Evolutionary conservation across 345 rosid species (phyloP).

Genomic region (Acer campestre): DNA sequence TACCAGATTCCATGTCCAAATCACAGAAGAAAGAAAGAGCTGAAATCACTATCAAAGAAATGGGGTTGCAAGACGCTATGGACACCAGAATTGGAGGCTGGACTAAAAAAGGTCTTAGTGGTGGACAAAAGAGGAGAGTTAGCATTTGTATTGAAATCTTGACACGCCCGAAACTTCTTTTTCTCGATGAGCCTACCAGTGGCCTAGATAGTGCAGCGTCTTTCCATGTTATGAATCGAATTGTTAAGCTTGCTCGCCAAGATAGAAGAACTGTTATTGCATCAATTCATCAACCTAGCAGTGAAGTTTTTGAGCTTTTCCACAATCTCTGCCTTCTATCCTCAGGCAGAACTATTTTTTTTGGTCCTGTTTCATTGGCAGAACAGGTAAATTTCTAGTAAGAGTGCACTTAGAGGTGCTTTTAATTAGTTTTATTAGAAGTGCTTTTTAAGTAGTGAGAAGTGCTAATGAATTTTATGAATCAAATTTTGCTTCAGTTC

Average conservation of each 20-base stretch:
- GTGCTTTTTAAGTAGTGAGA: no score
- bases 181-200: conserved; percentile 57
- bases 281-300: conserved; percentile 42
- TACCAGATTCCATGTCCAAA: conserved; percentile 47
- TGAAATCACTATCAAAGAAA: conserved; percentile 48
- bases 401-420: no score
- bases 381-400: conserved; percentile 23
- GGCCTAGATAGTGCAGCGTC: conserved; percentile 61
- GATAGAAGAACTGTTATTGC: conserved; percentile 37
- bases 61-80: conserved; percentile 48
- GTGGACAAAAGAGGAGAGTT: conserved; percentile 59
- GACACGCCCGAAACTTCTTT: conserved; percentile 46
- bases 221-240: conserved; percentile 49
- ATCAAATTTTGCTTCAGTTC: conserved; percentile 23
- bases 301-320: conserved; percentile 46
- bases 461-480: neutral
- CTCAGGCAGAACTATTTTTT: conserved; percentile 36
- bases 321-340: conserved; percentile 46
- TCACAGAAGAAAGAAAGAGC: conserved; percentile 49
- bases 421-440: neutral
- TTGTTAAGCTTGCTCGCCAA: conserved; percentile 34
- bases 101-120: conserved; percentile 48
- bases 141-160: conserved; percentile 63
- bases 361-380: conserved; percentile 37
- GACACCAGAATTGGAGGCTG: conserved; percentile 61